These are phyloP conservation scores for Passalora sequoiae DNA, from an alignment of 2,329 filamentous ascomycete genomes.

Conservation along the genomic window DNA sequence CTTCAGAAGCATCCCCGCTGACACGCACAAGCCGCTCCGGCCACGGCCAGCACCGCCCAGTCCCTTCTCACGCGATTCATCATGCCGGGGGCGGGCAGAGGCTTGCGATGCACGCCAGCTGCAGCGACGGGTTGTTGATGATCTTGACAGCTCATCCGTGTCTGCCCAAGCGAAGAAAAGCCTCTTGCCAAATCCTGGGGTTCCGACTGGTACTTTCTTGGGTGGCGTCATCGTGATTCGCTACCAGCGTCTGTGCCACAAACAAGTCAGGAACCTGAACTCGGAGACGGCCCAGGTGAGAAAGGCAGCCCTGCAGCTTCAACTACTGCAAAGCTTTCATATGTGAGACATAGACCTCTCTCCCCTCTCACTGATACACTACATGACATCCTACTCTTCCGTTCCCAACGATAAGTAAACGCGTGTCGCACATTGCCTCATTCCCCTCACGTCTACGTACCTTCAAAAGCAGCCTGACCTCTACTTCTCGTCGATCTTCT, in stretches of 20 bases:
- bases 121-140: slow-evolving; percentile 4
- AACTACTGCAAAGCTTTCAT: slow-evolving; percentile 1
- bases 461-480: neutral
- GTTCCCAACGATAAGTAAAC: neutral
- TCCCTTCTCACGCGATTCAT: slow-evolving; percentile 3
- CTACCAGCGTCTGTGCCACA: neutral
- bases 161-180: slow-evolving; percentile 3
- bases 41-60: too few relatives aligned
- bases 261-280: neutral
- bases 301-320: neutral
- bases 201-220: neutral
- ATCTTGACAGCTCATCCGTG: slow-evolving; percentile 6
- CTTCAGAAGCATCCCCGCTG: too few relatives aligned
- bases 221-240: slow-evolving; percentile 8
- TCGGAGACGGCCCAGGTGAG: neutral
- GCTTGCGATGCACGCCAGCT: neutral
- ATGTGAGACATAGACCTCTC: neutral
- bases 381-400: too few relatives aligned
- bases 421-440: slow-evolving; percentile 2
- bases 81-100: neutral
- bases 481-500: neutral
- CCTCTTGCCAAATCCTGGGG: neutral
- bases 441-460: neutral
- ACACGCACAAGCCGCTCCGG: too few relatives aligned
- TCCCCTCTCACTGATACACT: neutral